Conservation (phyloP, 257 asterid genomes). For the Phtheirospermum japonicum region DNA sequence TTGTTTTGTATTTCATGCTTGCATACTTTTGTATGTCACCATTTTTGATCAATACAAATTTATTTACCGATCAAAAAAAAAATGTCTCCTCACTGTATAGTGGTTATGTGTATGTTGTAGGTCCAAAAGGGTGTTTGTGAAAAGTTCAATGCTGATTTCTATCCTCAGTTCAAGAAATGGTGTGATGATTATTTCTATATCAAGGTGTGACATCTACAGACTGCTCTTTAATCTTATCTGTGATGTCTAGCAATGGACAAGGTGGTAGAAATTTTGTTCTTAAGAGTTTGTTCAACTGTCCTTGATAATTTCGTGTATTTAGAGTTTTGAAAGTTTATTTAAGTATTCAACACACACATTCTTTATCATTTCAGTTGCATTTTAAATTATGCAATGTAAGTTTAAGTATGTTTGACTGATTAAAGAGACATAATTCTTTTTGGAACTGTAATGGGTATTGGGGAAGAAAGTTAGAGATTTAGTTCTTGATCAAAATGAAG, state of each 20-base stretch:
- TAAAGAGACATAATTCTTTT: not conserved
- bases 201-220: constrained; percentile 47
- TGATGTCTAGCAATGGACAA: constrained; percentile 2
- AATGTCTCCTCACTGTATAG: constrained; percentile 21
- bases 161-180: constrained; percentile 97
- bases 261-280: not conserved
- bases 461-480: too few species aligned
- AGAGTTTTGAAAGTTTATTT: not conserved
- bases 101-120: constrained; percentile 41
- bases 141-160: constrained; percentile 78
- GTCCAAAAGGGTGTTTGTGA: constrained; percentile 89
- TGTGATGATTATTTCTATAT: constrained; percentile 96
- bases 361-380: not conserved
- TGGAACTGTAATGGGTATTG: not conserved
- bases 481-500: too few species aligned
- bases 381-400: not conserved
- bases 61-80: too few species aligned
- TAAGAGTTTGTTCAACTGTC: not conserved
- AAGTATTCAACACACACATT: not conserved
- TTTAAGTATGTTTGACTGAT: not conserved
- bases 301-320: not conserved
- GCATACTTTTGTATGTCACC: too few species aligned
- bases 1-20: too few species aligned
- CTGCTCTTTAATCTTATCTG: constrained; percentile 19
- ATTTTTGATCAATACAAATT: too few species aligned